Base-by-base conservation (phyloP, 192 early-diverging fungal genomes). In the Gonapodya prolifera region DNA sequence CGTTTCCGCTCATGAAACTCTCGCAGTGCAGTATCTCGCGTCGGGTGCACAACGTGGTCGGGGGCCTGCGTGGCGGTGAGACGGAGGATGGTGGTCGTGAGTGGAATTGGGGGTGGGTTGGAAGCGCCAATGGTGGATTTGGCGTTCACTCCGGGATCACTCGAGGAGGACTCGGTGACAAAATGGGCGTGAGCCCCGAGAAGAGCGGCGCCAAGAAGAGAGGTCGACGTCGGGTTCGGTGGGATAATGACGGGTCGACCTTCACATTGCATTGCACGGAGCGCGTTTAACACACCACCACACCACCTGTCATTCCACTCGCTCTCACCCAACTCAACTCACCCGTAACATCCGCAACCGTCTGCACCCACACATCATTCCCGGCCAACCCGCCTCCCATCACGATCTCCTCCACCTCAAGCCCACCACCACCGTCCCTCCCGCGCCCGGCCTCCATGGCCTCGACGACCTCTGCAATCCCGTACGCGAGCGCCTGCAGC, bases 181-280 rank as follows among this genome's bases (percentile, higher is more conserved):
- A 75, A 78, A 16, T 83, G 76, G 2, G 91, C 91, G 23, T 85
- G 82, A 0, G 87, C 88, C 2, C 91, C 92, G 35, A 89, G 83
- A 2, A 91, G 82, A 0, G 91, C 91, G 0, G 92, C 87, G 13
- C 91, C 91, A 61, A 93, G 80, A 2, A 94, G 86, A 0, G 91
- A 89, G 1, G 89, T 88, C 30, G 82, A 87, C 61, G 90, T 86
- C 30, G 83, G 83, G 33, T 84, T 83, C 70, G 82, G 78, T 0
- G 90, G 87, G 2, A 94, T 61, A 1, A 90, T 78, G 0, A 92
- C 88, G 0, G 75, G 80, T 2, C 84, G 80, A 1, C 86, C 81
- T 18, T n/a, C n/a, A n/a, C n/a, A n/a, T n/a, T n/a, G n/a, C n/a
- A n/a, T n/a, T n/a, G n/a, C n/a, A n/a, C n/a, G n/a, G n/a, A n/a